Evolutionary conservation across 768 basidiomycete species (phyloP).

Genomic region (Suillus luteus): DNA sequence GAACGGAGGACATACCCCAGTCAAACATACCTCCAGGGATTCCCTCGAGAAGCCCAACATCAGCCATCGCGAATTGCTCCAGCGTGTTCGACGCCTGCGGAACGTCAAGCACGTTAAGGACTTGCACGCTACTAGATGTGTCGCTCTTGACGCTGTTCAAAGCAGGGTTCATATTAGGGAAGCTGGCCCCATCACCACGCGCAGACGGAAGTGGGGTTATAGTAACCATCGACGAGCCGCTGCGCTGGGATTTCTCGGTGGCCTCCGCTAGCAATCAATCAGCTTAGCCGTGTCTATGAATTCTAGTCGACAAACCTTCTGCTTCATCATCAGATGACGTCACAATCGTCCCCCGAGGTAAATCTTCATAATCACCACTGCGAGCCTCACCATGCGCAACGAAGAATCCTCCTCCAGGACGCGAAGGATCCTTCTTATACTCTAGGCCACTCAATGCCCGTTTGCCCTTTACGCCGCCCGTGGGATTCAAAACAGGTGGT

Average conservation of each 20-base stretch:
- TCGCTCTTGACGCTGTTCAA: constrained; percentile 53
- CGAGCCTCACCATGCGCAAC: constrained; percentile 57
- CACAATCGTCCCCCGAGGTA: constrained; percentile 60
- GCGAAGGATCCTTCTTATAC: constrained; percentile 77
- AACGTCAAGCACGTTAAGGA: constrained; percentile 74
- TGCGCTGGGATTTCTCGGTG: constrained; percentile 17
- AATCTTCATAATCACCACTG: constrained; percentile 50
- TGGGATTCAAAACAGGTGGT: constrained; percentile 73
- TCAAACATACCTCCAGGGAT: constrained; percentile 87
- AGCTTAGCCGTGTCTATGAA: constrained; percentile 13
- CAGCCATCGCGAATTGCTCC: constrained; percentile 66
- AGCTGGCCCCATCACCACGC: constrained; percentile 31
- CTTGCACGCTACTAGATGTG: constrained; percentile 59
- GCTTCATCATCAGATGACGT: constrained; percentile 45
- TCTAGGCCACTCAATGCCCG: constrained; percentile 55
- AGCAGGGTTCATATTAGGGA: constrained; percentile 73
- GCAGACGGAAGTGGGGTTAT: constrained; percentile 46
- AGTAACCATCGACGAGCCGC: constrained; percentile 52
- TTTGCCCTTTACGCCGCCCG: constrained; percentile 64
- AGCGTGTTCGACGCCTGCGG: constrained; percentile 55
- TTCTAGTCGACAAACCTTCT: constrained; percentile 48
- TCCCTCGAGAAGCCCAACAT: constrained; percentile 72
- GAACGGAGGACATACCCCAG: constrained; percentile 61
- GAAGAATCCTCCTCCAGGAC: constrained; percentile 88
- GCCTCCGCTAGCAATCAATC: constrained; percentile 15